Conservation (phyloP, 805 yeast genomes). For the Kazachstania africana region DNA sequence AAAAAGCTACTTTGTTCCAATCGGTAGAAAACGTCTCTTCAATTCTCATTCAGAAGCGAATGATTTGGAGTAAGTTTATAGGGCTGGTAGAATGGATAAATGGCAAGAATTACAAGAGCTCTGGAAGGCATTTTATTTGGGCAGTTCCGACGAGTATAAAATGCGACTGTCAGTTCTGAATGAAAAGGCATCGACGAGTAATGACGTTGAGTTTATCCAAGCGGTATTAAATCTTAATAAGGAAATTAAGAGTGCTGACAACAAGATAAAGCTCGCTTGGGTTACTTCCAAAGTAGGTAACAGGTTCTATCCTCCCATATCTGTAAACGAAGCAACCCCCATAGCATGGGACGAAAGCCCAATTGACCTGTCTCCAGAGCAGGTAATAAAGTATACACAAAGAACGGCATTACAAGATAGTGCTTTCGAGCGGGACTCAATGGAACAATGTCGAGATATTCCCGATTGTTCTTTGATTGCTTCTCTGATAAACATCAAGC, state of each 20-base stretch:
- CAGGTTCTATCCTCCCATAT: conserved; percentile 19
- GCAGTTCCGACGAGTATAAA: neutral
- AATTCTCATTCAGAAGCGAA: no score
- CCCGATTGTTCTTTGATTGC: conserved; percentile 71
- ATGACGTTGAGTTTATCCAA: conserved; percentile 7
- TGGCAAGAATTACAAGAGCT: conserved; percentile 6
- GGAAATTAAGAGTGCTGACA: conserved; percentile 3
- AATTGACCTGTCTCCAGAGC: neutral
- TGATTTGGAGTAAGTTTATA: no score
- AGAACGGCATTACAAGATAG: neutral
- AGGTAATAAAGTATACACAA: neutral
- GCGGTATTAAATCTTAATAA: conserved; percentile 8
- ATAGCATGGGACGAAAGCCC: conserved; percentile 10
- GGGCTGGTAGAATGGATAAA: neutral
- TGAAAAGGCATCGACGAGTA: conserved; percentile 1
- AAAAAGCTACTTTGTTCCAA: no score
- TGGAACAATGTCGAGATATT: conserved; percentile 18
- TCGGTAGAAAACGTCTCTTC: no score
- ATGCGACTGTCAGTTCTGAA: conserved; percentile 1
- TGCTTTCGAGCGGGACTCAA: neutral
- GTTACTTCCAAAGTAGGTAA: conserved; percentile 12
- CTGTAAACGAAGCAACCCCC: conserved; percentile 11
- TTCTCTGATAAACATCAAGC: conserved; percentile 41
- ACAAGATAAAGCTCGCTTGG: conserved; percentile 15
- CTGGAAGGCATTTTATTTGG: conserved; percentile 2